Conservation (phyloP, 129 eudicot species). For the Flaveria robusta region DNA sequence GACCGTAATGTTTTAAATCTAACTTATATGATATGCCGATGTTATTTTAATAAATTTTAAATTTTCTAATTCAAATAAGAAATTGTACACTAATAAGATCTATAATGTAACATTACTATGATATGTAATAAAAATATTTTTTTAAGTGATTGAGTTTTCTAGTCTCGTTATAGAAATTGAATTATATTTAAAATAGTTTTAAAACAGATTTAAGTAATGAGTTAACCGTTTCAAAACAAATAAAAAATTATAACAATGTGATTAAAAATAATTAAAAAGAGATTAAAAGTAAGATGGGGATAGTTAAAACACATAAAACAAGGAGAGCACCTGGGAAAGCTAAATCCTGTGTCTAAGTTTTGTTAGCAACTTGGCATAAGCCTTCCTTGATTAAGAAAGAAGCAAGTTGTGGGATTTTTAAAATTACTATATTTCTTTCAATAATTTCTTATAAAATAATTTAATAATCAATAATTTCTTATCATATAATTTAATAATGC, state of each 20-base stretch:
- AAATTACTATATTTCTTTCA: conserved; percentile 1
- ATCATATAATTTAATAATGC: background rate
- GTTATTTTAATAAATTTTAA: background rate
- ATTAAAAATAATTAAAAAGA: background rate
- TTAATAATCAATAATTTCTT: background rate
- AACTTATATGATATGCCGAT: background rate
- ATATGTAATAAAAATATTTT: too few relatives aligned
- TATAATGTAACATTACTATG: too few relatives aligned
- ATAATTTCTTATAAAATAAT: conserved; percentile 13
- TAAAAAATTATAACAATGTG: too few relatives aligned
- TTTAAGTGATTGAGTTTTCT: too few relatives aligned
- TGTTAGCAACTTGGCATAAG: conserved; percentile 18
- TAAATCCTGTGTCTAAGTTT: conserved; percentile 24
- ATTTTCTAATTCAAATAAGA: too few relatives aligned
- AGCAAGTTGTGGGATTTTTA: conserved; percentile 25
- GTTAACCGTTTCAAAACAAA: too few relatives aligned
- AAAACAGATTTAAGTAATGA: too few relatives aligned
- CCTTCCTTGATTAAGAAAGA: conserved; percentile 25
- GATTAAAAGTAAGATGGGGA: background rate
- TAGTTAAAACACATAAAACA: background rate
- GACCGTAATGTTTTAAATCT: background rate
- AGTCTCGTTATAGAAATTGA: too few relatives aligned
- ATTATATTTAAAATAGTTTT: too few relatives aligned
- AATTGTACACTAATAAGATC: too few relatives aligned
- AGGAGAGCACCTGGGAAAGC: conserved; percentile 19